Evolutionary conservation across 2,329 filamentous ascomycete genomes (phyloP), one percentile per base, ranked within the genome.

Genomic region (Phaeosphaeriaceae sp.): DNA sequence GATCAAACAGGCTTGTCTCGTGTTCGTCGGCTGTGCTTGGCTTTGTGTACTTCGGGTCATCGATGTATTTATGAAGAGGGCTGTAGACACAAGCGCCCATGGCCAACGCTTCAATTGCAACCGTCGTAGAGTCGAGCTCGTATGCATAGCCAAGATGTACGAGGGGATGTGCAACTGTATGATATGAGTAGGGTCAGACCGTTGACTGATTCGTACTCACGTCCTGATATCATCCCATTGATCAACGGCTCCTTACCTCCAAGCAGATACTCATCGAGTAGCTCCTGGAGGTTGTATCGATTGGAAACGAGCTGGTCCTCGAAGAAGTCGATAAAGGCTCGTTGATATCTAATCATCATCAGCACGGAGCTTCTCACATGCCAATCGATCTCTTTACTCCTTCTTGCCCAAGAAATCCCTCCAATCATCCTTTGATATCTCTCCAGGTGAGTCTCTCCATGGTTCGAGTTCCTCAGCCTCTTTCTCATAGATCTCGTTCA

Each of bases 101-200:
- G 0, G 87, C 88, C 0, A 99, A 84, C 0, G 93, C 91, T 81
- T 99, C 95, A 79, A 97, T 95, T 49, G 89, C 94, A 21, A 98
- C 76, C 64, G 96, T 94, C 58, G 90, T 91, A 67, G 87, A 95
- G 61, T 91, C 87, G 69, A 98, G 84, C 80, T 99, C 94, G 73
- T 91, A 94, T 10, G 93, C 95, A 74, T 97, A 97, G n/a, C 89
- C 94, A 2, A 99, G 85, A 71, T 98, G 95, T 58, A 98, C 95
- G n/a, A 98, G 82, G 1, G 94, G 92, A 70, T 97, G 92, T 19
- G 91, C 94, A 60, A 97, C 91, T 94, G 47, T 21, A 32, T 2
- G 1, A 19, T 10, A 48, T 71, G 61, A 59, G 65, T 48, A 49
- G 55, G 15, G 40, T 26, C 42, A 23, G 32, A 53, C 54, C 23